Base-by-base conservation (phyloP, 1,139 yeast genomes). In the Pneumocystis wakefieldiae region DNA sequence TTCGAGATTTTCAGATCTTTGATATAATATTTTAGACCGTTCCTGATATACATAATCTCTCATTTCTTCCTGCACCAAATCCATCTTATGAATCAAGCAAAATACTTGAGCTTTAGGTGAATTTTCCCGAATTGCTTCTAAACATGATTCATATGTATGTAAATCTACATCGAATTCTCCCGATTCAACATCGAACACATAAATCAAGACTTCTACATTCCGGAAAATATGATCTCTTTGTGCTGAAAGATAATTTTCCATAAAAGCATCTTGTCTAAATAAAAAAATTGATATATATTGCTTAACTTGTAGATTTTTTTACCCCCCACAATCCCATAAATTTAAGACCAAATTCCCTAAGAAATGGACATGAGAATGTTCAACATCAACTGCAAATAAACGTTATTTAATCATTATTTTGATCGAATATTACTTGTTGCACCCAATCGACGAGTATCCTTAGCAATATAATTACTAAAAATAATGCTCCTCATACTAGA, bases 271-370 rank as follows among this genome's bases (percentile, higher is more conserved):
- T 74, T 92, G 99, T 2, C 80, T 78, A 35, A 36, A 57, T 28
- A 6, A 12, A 28, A 55, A 29, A 28, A 15, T 36, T 42, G 10
- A 24, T 29, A 6, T 24, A 17, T 3, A 8, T 10, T 15, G 36
- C 37, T 37, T 32, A 5, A 17, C 10, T 14, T n/a, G 2, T 14
- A 14, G 55, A 65, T 10, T 6, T 19, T 10, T 48, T n/a, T 59
- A 67, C 68, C 95, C 96, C 69, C 98, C 99, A 76, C 98, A 92
- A 73, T 92, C 99, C 98, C 98, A 91, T 41, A 92, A 77, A 70
- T 92, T 92, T 64, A 92, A 79, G 1, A 97, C 90, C 95, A 92
- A 89, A 73, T 92, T 91, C 3, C 97, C 97, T 66, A 92, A 77
- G 71, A 92, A 91, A 64, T 97, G 78, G 63, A 92, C 77, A 74